Base-by-base conservation (phyloP, 768 basidiomycete genomes). In the Amanita inopinata region DNA sequence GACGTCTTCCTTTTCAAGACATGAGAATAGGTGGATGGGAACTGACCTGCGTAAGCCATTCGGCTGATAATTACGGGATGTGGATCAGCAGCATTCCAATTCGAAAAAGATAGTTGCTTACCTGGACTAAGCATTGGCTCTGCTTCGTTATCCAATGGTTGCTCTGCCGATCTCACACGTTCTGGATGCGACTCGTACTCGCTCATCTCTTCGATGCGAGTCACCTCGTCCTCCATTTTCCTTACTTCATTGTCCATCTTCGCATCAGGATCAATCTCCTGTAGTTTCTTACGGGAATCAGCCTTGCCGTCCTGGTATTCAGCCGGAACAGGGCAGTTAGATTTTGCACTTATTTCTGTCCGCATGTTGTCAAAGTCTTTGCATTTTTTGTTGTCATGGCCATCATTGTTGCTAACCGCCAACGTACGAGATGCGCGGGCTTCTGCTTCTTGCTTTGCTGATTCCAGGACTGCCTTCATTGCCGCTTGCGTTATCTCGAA, bases 81-180 rank as follows among this genome's bases (percentile, higher is more conserved):
- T n/a, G n/a, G n/a, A n/a, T n/a, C n/a, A n/a, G n/a, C n/a, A n/a
- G n/a, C n/a, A n/a, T n/a, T n/a, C n/a, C n/a, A n/a, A n/a, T n/a
- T n/a, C n/a, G n/a, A n/a, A n/a, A n/a, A n/a, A n/a, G n/a, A n/a
- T n/a, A n/a, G n/a, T n/a, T 12, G 61, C 73, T 19, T 32, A 80
- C 79, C 77, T 61, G 79, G 76, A 56, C 78, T 77, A 49, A 82
- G 58, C 75, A 81, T 81, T 4, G 76, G 71, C 51, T 74, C 75
- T 6, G 74, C 77, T 53, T 80, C 78, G 52, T 78, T 77, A 1
- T 74, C 78, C 11, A 78, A 61, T 49, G 78, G 71, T 48, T 73
- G 67, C 46, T 73, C 73, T 67, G 71, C 69, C 11, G 66, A 63
- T 31, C 62, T 65, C 9, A 69, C 62, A 23, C 61, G 62, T 10